Evolutionary conservation across 1,284 basidiomycete species (phyloP).

Genomic region (Fistulina hepatica): DNA sequence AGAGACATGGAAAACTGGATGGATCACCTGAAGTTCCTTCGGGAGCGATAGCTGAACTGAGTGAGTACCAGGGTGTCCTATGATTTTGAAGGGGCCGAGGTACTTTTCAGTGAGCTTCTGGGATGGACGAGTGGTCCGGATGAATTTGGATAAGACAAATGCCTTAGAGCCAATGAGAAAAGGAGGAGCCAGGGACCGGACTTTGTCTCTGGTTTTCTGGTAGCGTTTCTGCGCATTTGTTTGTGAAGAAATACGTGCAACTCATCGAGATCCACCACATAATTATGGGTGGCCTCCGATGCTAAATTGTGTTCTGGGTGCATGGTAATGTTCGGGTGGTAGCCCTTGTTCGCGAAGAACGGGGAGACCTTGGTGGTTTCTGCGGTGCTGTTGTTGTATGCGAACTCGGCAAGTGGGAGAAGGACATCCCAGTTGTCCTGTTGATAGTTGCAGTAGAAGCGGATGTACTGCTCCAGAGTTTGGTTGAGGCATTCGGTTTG

Average conservation of each 20-base stretch:
- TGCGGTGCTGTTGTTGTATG: conserved; percentile 22
- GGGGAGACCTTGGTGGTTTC: conserved; percentile 17
- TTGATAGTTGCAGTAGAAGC: not conserved
- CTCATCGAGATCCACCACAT: no score
- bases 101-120: conserved; percentile 22
- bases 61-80: conserved; percentile 15
- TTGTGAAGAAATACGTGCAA: no score
- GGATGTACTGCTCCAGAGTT: conserved; percentile 1
- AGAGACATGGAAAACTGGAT: conserved; percentile 32
- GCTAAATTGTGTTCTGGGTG: no score
- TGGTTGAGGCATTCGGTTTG: conserved; percentile 26
- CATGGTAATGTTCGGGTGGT: no score
- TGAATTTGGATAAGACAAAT: no score
- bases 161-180: no score
- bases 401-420: conserved; percentile 23
- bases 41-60: conserved; percentile 24
- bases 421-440: not conserved
- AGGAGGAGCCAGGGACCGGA: no score
- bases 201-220: no score
- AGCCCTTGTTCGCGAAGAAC: conserved; percentile 15
- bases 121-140: not conserved
- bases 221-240: no score
- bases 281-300: no score
- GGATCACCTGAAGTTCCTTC: conserved; percentile 20
- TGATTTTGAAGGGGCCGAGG: conserved; percentile 29